Conservation (phyloP, 2,329 filamentous ascomycete species). For the Pseudogymnoascus destructans region DNA sequence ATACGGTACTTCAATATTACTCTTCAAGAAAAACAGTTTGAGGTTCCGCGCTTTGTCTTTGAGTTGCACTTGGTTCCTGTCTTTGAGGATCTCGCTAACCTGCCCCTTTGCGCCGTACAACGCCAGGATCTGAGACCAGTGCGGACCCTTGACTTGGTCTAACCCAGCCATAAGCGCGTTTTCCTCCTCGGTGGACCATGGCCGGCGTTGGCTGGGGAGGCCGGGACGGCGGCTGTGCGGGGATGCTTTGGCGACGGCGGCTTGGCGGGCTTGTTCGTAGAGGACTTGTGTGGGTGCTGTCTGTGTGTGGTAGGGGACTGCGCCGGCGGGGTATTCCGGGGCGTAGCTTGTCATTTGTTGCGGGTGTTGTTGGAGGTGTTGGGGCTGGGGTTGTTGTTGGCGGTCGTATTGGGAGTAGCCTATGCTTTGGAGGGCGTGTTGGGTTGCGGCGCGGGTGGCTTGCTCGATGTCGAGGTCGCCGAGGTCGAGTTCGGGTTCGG, state of each 20-base stretch:
- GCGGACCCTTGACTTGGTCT: slow-evolving; percentile 77
- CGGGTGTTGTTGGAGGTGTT: background rate
- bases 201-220: slow-evolving; percentile 49
- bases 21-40: slow-evolving; percentile 86
- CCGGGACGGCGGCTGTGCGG: slow-evolving; percentile 38
- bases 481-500: slow-evolving; percentile 19
- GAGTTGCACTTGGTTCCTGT: slow-evolving; percentile 79
- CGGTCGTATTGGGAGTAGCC: slow-evolving; percentile 17
- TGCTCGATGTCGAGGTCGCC: slow-evolving; percentile 19
- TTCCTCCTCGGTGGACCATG: slow-evolving; percentile 83
- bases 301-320: slow-evolving; percentile 26
- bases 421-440: slow-evolving; percentile 15
- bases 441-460: slow-evolving; percentile 24
- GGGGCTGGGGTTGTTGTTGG: slow-evolving; percentile 13
- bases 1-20: slow-evolving; percentile 78
- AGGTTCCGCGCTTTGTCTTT: slow-evolving; percentile 87
- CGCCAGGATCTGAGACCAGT: slow-evolving; percentile 84
- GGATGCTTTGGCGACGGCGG: slow-evolving; percentile 41
- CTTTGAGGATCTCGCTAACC: slow-evolving; percentile 70
- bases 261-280: slow-evolving; percentile 43
- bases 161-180: slow-evolving; percentile 80
- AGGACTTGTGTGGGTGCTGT: slow-evolving; percentile 39
- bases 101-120: slow-evolving; percentile 71
- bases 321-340: slow-evolving; percentile 8
- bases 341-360: background rate